phyloP scores from a whole-genome alignment of 208 protist species.

The Jaenimonas drosophilae region DNA sequence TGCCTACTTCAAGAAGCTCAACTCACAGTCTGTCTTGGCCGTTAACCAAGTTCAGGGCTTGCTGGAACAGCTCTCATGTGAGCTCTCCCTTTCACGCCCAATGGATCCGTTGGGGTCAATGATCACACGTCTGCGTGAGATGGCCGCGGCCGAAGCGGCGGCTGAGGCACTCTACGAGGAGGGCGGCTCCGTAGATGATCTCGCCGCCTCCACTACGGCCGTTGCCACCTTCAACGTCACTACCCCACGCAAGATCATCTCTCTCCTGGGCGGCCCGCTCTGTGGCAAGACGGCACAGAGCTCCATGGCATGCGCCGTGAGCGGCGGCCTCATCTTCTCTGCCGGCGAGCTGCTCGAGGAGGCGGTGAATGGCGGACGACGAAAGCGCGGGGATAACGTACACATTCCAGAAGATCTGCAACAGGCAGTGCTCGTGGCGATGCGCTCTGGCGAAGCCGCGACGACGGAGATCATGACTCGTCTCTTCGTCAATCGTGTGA shows the following conservation, averaged over 20 bases:
- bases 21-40: constrained; percentile 19
- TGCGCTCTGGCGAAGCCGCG: constrained; percentile 2
- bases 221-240: constrained; percentile 1
- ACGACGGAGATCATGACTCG: constrained; percentile 11
- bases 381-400: constrained; percentile 4
- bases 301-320: constrained; percentile 1
- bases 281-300: constrained; percentile 9
- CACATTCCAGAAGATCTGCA: constrained; percentile 15
- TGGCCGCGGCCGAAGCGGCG: constrained; percentile 6
- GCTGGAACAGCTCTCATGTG: constrained; percentile 16
- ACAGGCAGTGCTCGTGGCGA: constrained; percentile 6
- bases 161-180: constrained; percentile 1
- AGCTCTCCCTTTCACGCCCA: constrained; percentile 17
- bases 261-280: constrained; percentile 4
- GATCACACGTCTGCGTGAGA: constrained; percentile 19
- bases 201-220: too few species aligned
- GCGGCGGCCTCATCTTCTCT: constrained; percentile 1
- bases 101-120: constrained; percentile 15
- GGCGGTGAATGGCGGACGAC: constrained; percentile 6
- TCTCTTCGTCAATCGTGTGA: constrained; percentile 16
- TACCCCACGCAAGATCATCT: constrained; percentile 2
- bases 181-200: too few species aligned
- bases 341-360: constrained; percentile 11
- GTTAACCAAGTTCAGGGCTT: constrained; percentile 18
- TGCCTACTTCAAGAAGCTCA: constrained; percentile 23